Percentiles rank a stretch among this genome's conserved stretches.
Evolutionary conservation across 768 basidiomycete species (phyloP).

Genomic region (Tylopilus subfusipes): DNA sequence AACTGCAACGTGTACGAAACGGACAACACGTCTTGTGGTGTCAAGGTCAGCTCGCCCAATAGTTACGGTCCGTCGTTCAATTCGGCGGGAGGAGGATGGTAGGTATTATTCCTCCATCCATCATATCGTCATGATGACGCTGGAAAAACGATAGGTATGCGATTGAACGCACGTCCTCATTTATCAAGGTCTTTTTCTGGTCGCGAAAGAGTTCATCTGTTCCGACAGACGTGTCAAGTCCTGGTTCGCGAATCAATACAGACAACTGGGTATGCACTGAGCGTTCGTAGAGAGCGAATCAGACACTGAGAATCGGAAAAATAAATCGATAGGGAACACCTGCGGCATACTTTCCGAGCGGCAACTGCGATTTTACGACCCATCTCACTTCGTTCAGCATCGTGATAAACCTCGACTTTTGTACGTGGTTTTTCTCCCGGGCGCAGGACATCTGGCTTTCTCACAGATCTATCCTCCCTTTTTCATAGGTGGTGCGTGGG

Average conservation of each 20-base stretch:
- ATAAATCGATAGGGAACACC: slow-evolving; percentile 47
- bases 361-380: slow-evolving; percentile 52
- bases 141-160: slow-evolving; percentile 33
- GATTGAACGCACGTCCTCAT: slow-evolving; percentile 29
- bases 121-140: neutral
- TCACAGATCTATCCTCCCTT: neutral
- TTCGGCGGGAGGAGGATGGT: slow-evolving; percentile 36
- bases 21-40: slow-evolving; percentile 32
- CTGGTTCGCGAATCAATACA: slow-evolving; percentile 16
- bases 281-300: neutral
- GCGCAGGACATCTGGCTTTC: neutral
- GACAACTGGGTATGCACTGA: slow-evolving; percentile 22
- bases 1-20: slow-evolving; percentile 32
- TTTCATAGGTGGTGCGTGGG: slow-evolving; percentile 27
- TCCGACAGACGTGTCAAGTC: slow-evolving; percentile 33
- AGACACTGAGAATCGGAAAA: neutral
- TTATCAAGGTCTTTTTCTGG: slow-evolving; percentile 42
- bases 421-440: slow-evolving; percentile 7
- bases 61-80: slow-evolving; percentile 38
- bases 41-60: slow-evolving; percentile 19
- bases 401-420: slow-evolving; percentile 49
- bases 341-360: slow-evolving; percentile 55
- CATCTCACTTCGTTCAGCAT: slow-evolving; percentile 59
- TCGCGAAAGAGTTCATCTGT: slow-evolving; percentile 26
- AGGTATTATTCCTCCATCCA: neutral